phyloP scores from a whole-genome alignment of 192 early-diverging fungal genomes.

The Coemansia nantahalensis region DNA sequence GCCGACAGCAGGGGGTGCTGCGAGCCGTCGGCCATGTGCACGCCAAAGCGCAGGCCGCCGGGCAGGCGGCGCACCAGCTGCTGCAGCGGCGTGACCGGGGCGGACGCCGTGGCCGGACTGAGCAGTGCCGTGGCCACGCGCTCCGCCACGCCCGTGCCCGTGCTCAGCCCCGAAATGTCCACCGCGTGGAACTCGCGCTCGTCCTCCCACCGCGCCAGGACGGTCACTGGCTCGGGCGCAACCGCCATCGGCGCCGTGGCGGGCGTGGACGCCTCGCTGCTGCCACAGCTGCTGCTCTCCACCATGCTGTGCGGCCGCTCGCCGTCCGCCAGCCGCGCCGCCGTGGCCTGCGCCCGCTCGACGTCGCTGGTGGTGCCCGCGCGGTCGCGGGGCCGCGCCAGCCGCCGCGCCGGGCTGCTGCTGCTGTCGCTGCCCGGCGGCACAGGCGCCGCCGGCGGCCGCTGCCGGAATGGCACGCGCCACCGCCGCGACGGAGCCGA shows the following conservation, averaged over 20 bases:
- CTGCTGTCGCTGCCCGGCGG: slow-evolving; percentile 4
- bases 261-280: neutral
- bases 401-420: slow-evolving; percentile 7
- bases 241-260: neutral
- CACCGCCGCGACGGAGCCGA: slow-evolving; percentile 31
- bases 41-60: slow-evolving; percentile 5
- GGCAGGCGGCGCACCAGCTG: neutral
- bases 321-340: slow-evolving; percentile 8
- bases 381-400: slow-evolving; percentile 37
- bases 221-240: neutral
- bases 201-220: slow-evolving; percentile 13
- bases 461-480: slow-evolving; percentile 45
- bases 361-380: slow-evolving; percentile 53
- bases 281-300: slow-evolving; percentile 27
- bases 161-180: slow-evolving; percentile 11
- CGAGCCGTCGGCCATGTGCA: neutral
- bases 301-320: slow-evolving; percentile 51
- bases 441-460: slow-evolving; percentile 1
- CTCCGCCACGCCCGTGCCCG: slow-evolving; percentile 19
- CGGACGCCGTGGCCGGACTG: too few relatives aligned
- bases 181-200: slow-evolving; percentile 12
- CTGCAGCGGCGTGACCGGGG: neutral
- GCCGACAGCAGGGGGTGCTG: slow-evolving; percentile 7
- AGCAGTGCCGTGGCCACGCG: slow-evolving; percentile 3
- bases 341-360: slow-evolving; percentile 26